These are phyloP conservation scores for Arabidopsis thaliana DNA, from an alignment of 345 rosid species.

Conservation along the genomic window TAIR10.1 NC_003075.7:15411501-15412000, in stretches of 20 bases:
- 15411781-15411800: neutral
- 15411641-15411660: neutral
- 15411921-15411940: constrained; percentile 25
- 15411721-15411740: neutral
- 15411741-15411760: neutral
- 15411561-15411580: constrained; percentile 17
- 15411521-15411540: too few species aligned
- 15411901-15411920: constrained; percentile 40
- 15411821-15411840: neutral
- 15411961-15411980: constrained; percentile 19
- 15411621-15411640: neutral
- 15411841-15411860: neutral
- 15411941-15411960: constrained; percentile 24
- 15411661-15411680: constrained; percentile 20
- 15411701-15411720: neutral
- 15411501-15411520: too few species aligned
- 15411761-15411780: neutral
- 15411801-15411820: neutral
- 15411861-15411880: constrained; percentile 33
- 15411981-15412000: constrained; percentile 5
- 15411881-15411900: constrained; percentile 26
- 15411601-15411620: constrained; percentile 28
- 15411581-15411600: constrained; percentile 38
- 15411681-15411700: neutral
- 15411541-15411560: too few species aligned